Evolutionary conservation across 2,329 filamentous ascomycete species (phyloP).

Genomic region (Dactylellina drechsleri): DNA sequence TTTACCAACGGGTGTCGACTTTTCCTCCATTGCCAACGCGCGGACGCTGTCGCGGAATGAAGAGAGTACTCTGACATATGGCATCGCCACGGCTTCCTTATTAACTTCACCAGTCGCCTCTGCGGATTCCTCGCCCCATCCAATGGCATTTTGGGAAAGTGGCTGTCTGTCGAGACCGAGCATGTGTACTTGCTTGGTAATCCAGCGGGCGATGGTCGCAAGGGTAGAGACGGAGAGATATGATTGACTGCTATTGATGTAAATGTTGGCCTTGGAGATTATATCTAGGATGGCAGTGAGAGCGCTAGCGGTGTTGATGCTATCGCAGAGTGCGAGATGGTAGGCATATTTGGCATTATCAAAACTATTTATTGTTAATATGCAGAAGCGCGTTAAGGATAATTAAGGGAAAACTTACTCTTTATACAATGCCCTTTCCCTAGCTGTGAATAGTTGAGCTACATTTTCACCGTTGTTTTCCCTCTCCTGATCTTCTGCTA

Average conservation of each 20-base stretch:
- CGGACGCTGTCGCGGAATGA: slow-evolving; percentile 72
- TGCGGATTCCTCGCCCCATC: slow-evolving; percentile 61
- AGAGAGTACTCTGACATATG: slow-evolving; percentile 68
- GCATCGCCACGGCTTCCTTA: slow-evolving; percentile 55
- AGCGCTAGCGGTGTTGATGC: slow-evolving; percentile 83
- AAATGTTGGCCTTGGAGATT: slow-evolving; percentile 77
- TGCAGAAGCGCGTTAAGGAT: background rate
- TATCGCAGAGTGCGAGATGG: slow-evolving; percentile 66
- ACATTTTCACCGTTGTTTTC: slow-evolving; percentile 55
- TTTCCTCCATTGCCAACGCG: slow-evolving; percentile 62
- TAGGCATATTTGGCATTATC: slow-evolving; percentile 69
- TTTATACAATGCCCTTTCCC: slow-evolving; percentile 56
- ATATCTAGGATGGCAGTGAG: slow-evolving; percentile 82
- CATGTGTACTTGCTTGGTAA: slow-evolving; percentile 84
- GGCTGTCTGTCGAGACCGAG: slow-evolving; percentile 75
- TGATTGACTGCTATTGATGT: slow-evolving; percentile 62
- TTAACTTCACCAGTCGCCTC: slow-evolving; percentile 59
- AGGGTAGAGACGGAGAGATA: slow-evolving; percentile 58
- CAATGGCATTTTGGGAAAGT: slow-evolving; percentile 54
- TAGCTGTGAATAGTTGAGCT: slow-evolving; percentile 55
- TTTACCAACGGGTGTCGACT: slow-evolving; percentile 68
- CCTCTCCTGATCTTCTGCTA: slow-evolving; percentile 56
- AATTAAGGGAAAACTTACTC: slow-evolving; percentile 55
- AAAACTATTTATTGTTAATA: slow-evolving; percentile 60
- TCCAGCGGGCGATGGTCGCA: slow-evolving; percentile 72